Evolutionary conservation across 192 early-diverging fungal genomes (phyloP).

Genomic region (Chytriomyces hyalinus): DNA sequence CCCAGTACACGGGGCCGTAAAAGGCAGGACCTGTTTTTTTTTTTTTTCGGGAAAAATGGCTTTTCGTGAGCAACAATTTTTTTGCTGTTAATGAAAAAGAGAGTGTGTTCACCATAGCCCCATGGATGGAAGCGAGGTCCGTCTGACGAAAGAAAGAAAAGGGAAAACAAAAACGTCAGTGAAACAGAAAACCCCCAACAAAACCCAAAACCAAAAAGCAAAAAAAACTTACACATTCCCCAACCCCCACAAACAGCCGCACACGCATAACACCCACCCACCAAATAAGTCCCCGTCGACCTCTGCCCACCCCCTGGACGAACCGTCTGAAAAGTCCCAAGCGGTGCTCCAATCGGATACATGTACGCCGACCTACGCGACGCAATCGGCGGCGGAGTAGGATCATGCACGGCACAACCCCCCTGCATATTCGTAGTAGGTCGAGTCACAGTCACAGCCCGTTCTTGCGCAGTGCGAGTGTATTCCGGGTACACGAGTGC

Average conservation of each 20-base stretch:
- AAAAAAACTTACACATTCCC: background rate
- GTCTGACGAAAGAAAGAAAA: background rate
- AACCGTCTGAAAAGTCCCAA: background rate
- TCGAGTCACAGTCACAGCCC: slow-evolving; percentile 16
- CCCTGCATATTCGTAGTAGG: slow-evolving; percentile 5
- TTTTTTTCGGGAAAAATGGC: background rate
- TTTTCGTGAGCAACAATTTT: slow-evolving; percentile 11
- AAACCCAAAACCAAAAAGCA: too few relatives aligned
- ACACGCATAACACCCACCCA: slow-evolving; percentile 10
- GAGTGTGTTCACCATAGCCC: background rate
- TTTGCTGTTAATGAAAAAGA: background rate
- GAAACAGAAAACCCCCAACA: too few relatives aligned
- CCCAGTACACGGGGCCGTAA: background rate
- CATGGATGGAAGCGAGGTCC: slow-evolving; percentile 9
- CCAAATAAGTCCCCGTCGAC: background rate
- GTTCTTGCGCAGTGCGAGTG: background rate
- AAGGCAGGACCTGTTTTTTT: background rate
- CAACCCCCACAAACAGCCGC: slow-evolving; percentile 12
- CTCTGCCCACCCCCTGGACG: background rate
- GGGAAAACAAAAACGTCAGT: background rate
- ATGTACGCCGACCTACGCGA: background rate
- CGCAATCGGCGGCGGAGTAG: slow-evolving; percentile 20
- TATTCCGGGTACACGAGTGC: slow-evolving; percentile 34
- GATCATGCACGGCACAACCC: slow-evolving; percentile 39
- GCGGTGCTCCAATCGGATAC: slow-evolving; percentile 14